Evolutionary conservation across 1,139 yeast species (phyloP).

Genomic region (Candida sp.): DNA sequence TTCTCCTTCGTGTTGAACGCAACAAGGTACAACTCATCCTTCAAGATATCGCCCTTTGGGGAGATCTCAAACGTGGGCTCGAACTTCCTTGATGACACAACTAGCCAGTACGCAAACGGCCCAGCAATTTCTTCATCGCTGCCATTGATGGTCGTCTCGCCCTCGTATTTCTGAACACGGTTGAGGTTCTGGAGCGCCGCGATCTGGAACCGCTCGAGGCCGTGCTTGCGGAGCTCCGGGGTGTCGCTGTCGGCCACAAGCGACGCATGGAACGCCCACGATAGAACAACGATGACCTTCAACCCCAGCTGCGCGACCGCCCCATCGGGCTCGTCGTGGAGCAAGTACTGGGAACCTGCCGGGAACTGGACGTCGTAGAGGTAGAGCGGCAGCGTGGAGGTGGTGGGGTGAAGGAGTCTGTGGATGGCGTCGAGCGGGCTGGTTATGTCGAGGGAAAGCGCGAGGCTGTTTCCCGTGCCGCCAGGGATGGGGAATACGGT

Average conservation of each 20-base stretch:
- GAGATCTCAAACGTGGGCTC: conserved; percentile 77
- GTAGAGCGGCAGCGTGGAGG: conserved; percentile 42
- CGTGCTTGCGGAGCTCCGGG: conserved; percentile 65
- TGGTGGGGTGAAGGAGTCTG: conserved; percentile 35
- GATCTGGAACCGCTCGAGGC: conserved; percentile 65
- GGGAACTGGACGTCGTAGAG: conserved; percentile 63
- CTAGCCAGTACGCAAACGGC: conserved; percentile 68
- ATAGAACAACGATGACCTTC: conserved; percentile 67
- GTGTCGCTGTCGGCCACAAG: conserved; percentile 81
- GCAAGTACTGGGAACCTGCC: conserved; percentile 34
- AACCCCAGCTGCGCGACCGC: too few relatives aligned
- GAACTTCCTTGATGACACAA: conserved; percentile 64
- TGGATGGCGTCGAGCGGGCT: conserved; percentile 43
- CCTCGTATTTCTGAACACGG: conserved; percentile 54
- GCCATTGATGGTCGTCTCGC: conserved; percentile 25
- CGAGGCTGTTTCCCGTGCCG: conserved; percentile 89
- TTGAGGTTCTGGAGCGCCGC: conserved; percentile 66
- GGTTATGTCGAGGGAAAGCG: conserved; percentile 59
- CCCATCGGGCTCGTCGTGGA: conserved; percentile 21
- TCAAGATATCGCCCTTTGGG: conserved; percentile 62
- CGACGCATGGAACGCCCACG: conserved; percentile 90
- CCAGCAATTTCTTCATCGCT: conserved; percentile 22
- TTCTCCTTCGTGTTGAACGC: conserved; percentile 48
- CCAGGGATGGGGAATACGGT: conserved; percentile 63
- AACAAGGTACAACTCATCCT: conserved; percentile 56